phyloP scores from a whole-genome alignment of 305 asterid genomes.

The Fraxinus baroniana region DNA sequence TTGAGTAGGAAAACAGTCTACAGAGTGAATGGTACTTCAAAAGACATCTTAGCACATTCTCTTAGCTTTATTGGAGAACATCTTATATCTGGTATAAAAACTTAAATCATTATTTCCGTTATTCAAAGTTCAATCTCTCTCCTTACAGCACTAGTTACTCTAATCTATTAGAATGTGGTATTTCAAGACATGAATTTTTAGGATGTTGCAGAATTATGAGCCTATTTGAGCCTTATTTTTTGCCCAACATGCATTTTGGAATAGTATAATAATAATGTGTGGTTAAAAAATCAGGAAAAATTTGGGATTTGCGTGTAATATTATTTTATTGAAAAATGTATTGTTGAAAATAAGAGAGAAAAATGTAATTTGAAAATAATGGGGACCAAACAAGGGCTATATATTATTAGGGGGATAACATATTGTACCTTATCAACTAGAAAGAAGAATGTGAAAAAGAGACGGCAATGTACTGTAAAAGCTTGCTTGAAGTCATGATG shows the following conservation, averaged over 20 bases:
- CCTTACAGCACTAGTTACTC: neutral
- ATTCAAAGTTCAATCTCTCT: neutral
- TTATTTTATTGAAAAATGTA: neutral
- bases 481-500: neutral
- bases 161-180: neutral
- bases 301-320: neutral
- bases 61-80: constrained; percentile 3
- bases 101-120: neutral
- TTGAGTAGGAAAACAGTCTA: neutral
- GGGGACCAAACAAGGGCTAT: neutral
- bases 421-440: neutral
- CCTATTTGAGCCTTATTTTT: neutral
- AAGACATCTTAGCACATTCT: neutral
- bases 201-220: neutral
- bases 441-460: neutral
- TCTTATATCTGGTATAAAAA: neutral
- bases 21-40: constrained; percentile 2
- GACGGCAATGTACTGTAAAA: neutral
- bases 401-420: neutral
- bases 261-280: neutral
- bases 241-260: neutral
- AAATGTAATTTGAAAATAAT: neutral
- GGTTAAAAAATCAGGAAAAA: neutral
- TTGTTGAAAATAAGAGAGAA: neutral
- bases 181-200: neutral